Evolutionary conservation across 352 stramenopile species (phyloP).

Genomic region (Phytophthora pinifolia): DNA sequence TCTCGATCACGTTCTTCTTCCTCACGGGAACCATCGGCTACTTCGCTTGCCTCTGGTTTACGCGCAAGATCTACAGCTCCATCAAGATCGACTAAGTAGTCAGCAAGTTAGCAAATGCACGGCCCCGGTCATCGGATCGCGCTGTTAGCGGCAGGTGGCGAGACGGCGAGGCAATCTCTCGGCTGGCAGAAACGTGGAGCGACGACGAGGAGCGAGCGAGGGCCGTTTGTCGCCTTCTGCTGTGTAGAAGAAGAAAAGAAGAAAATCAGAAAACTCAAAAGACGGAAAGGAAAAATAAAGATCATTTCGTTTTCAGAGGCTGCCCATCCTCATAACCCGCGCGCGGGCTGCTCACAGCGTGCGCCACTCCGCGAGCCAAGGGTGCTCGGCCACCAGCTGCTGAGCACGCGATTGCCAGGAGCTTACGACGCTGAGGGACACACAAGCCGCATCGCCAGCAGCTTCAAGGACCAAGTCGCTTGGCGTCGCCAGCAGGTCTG

Average conservation of each 20-base stretch:
- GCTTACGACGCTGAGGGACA: constrained; percentile 39
- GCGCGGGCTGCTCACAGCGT: constrained; percentile 54
- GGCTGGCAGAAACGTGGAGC: not conserved
- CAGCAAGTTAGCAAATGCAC: constrained; percentile 25
- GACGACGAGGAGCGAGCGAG: constrained; percentile 14
- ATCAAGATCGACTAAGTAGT: constrained; percentile 92
- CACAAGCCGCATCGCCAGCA: constrained; percentile 13
- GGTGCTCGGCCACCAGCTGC: constrained; percentile 36
- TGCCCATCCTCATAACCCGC: not conserved
- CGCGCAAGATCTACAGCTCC: constrained; percentile 97
- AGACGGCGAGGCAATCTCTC: constrained; percentile 6
- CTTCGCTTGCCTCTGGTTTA: constrained; percentile 99
- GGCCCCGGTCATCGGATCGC: constrained; percentile 12
- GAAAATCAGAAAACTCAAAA: too few relatives aligned
- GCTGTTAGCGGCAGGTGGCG: constrained; percentile 2
- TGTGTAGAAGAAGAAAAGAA: constrained; percentile 29
- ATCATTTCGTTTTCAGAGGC: constrained; percentile 32
- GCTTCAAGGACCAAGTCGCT: constrained; percentile 65
- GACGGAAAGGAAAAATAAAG: constrained; percentile 31
- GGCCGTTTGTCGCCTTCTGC: constrained; percentile 13
- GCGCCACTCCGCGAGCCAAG: constrained; percentile 82
- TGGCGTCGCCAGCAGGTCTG: constrained; percentile 71
- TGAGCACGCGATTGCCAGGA: constrained; percentile 55
- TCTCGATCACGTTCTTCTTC: constrained; percentile 97
- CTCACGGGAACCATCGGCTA: constrained; percentile 96